These are phyloP conservation scores for Saturnispora saitoi DNA, from an alignment of 805 yeast genomes.

Conservation along the genomic window DNA sequence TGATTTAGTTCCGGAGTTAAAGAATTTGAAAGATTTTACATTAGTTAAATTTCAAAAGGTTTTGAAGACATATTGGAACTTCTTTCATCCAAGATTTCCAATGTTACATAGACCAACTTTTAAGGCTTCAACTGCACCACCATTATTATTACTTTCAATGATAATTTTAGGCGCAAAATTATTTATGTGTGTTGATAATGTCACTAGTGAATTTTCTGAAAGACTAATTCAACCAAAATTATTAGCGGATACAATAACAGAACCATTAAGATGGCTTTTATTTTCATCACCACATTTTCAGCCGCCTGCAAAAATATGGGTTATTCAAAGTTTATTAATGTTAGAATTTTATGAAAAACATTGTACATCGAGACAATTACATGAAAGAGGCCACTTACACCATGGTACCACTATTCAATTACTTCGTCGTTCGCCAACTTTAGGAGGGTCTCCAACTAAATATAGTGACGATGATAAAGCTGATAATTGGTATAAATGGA, in stretches of 20 bases:
- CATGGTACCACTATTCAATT: conserved; percentile 82
- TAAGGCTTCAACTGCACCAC: conserved; percentile 37
- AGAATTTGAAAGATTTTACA: conserved; percentile 24
- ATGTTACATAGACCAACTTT: conserved; percentile 55
- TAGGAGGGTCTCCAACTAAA: conserved; percentile 59
- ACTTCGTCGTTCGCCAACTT: conserved; percentile 62
- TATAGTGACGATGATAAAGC: conserved; percentile 16
- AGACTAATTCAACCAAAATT: conserved; percentile 24
- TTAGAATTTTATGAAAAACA: conserved; percentile 77
- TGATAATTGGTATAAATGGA: conserved; percentile 53
- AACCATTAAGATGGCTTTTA: conserved; percentile 58
- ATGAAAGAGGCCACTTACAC: conserved; percentile 77
- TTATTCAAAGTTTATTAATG: conserved; percentile 62
- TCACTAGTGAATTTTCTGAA: conserved; percentile 17
- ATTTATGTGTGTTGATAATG: conserved; percentile 25
- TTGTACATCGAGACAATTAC: conserved; percentile 56
- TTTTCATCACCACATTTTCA: conserved; percentile 65
- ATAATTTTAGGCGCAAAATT: conserved; percentile 44
- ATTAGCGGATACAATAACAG: conserved; percentile 40
- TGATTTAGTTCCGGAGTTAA: conserved; percentile 22
- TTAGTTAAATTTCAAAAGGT: conserved; percentile 23
- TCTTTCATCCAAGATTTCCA: conserved; percentile 52
- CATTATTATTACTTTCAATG: conserved; percentile 47
- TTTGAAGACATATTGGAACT: conserved; percentile 42
- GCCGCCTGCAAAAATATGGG: conserved; percentile 71